These are phyloP conservation scores for Sclerospora graminicola DNA, from an alignment of 352 stramenopile species.

Conservation along the genomic window DNA sequence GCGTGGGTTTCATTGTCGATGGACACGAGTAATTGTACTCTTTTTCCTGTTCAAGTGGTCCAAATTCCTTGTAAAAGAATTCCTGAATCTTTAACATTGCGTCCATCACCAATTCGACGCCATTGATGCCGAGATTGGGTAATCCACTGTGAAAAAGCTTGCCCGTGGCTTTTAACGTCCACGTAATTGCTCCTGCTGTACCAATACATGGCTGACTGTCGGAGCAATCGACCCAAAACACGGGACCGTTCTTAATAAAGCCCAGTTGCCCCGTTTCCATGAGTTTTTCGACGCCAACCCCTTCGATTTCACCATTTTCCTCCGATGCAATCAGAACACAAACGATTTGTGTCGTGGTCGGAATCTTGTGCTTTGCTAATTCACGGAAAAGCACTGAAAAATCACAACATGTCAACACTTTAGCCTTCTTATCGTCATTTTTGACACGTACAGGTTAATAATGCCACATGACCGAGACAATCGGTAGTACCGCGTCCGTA, in stretches of 20 bases:
- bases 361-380: constrained; percentile 68
- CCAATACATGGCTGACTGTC: constrained; percentile 90
- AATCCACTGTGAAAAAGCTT: constrained; percentile 90
- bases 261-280: constrained; percentile 86
- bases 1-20: constrained; percentile 83
- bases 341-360: constrained; percentile 65
- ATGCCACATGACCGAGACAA: constrained; percentile 87
- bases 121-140: constrained; percentile 86
- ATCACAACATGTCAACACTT: background rate
- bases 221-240: constrained; percentile 89
- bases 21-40: constrained; percentile 88
- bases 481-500: constrained; percentile 89
- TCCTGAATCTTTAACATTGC: constrained; percentile 77
- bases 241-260: constrained; percentile 87
- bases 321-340: constrained; percentile 88
- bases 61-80: constrained; percentile 87
- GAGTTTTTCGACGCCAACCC: constrained; percentile 84
- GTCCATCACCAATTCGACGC: constrained; percentile 83
- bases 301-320: constrained; percentile 73
- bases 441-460: constrained; percentile 63
- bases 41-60: constrained; percentile 63
- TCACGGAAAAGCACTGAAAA: constrained; percentile 44
- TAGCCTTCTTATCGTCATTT: background rate
- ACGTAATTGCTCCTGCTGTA: constrained; percentile 80
- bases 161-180: constrained; percentile 84